Base-by-base conservation (phyloP, 208 protist genomes). In the Wallacemonas sp. region DNA sequence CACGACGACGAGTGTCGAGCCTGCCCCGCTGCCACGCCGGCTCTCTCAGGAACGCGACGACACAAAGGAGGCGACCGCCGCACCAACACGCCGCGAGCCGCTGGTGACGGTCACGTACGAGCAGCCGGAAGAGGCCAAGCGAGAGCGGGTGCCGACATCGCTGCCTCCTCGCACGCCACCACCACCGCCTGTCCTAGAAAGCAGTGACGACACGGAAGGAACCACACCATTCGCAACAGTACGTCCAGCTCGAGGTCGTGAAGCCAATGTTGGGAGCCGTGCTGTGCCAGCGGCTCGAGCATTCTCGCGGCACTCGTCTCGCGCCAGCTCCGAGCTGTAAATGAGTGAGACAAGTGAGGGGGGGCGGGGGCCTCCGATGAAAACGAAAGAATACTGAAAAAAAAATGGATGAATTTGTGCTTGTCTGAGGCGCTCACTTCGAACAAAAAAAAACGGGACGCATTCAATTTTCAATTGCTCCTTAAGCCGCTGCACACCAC, bases 1-100 rank as follows among this genome's bases (percentile, higher is more conserved):
- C 31, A 22, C 68, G 1, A 64, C 62, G 49, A 82, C 78, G 1
- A 47, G 46, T 6, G 76, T 79, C 45, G 69, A 63, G 15, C 62
- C 70, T 1, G 73, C 77, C 5, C 38, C 64, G 27, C 70, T 80
- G 14, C 62, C 30, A 17, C 70, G 69, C 30, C 55, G 77, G 19
- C 70, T 76, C 53, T 87, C 80, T 9, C 72, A 75, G 55, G 69
- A 66, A n/a, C 71, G 77, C 27, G 56, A 72, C 14, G 30, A 22
- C 6, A 0, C 54, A 11, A 31, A 47, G 28, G 49, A 46, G 31
- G 66, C 14, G 49, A 1, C 33, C 1, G 58, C 51, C 12, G 28
- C 51, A 4, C 24, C 51, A 6, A 9, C 47, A 9, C 47, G 47
- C n/a, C 47, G 51, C 28, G 51, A 1, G 51, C 51, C 51, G 31